Conservation (phyloP, 495 filamentous ascomycete species). For the Chaetomidium leptoderma region DNA sequence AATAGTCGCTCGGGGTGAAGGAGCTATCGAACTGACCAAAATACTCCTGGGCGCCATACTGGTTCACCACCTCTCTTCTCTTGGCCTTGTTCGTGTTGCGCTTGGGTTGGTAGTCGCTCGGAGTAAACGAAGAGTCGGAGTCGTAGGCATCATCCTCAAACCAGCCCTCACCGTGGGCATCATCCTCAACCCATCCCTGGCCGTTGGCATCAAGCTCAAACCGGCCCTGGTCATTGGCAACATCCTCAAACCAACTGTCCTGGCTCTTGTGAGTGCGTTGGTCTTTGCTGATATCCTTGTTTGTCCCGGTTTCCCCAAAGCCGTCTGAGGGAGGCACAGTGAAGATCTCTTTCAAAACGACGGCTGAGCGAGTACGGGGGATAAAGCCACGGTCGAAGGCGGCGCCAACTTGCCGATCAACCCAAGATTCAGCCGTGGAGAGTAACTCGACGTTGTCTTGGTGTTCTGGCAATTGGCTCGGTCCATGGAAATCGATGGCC, state of each 20-base stretch:
- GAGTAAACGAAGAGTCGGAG: neutral
- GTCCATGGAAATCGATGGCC: neutral
- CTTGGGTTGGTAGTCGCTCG: neutral
- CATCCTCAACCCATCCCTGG: neutral
- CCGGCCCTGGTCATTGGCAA: too few species aligned
- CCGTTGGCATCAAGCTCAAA: neutral
- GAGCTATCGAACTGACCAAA: neutral
- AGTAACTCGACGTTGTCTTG: neutral
- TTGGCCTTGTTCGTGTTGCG: neutral
- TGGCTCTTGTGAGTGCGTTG: too few species aligned
- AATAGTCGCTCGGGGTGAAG: neutral
- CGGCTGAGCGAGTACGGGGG: neutral
- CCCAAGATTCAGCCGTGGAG: neutral
- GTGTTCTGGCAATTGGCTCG: neutral
- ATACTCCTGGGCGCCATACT: neutral
- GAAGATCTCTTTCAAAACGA: neutral
- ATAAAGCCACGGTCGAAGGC: neutral
- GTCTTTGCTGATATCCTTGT: too few species aligned
- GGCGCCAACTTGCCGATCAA: neutral
- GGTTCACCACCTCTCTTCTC: neutral
- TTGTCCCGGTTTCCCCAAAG: too few species aligned
- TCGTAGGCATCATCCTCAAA: neutral
- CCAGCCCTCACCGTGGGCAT: neutral
- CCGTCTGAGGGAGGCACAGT: too few species aligned
- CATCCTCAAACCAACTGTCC: too few species aligned